Base-by-base conservation (phyloP, 768 basidiomycete species). In the Galerina marginata region DNA sequence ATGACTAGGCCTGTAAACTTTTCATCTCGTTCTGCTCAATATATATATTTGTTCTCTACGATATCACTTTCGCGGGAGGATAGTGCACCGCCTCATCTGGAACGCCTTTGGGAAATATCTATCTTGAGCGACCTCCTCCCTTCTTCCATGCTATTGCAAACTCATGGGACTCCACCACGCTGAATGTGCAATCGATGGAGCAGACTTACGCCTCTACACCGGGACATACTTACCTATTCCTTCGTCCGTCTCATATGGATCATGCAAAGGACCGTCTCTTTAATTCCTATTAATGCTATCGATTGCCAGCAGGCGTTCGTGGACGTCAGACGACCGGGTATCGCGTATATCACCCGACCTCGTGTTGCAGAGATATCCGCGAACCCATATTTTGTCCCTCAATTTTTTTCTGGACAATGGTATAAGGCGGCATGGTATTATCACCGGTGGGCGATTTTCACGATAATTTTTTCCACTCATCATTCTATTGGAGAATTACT, bases 101-200 rank as follows among this genome's bases (percentile, higher is more conserved):
- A 54, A 48, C 29, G 37, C 29, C 53, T 42, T 60, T 46, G 59
- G 53, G 59, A 49, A 60, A 40, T 60, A 36, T 36, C 59, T 48
- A 60, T 54, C 59, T 48, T 54, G 36, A 33, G 38, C 44, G 40
- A 26, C 49, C 49, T 51, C 43, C 44, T 39, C 45, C 46, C 62
- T 51, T 42, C 40, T 25, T 42, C 51, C 51, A 25, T 4, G 20
- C 2, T 39, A 25, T 38, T 4, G 20, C 10, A 36, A 25, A 6
- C 38, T 25, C 51, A 40, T 25, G 23, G 14, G 37, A 38, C 50
- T 51, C 16, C 36, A 53, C 38, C 39, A 20, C 23, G 37, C 5
- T 53, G 7, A 40, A 6, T 25, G 25, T 23, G 38, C 37, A 12
- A 23, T 47, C 29, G 14, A 37, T 39, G 47, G 47, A 26, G 39